These are phyloP conservation scores for Metschnikowia continentalis DNA, from an alignment of 805 yeast genomes.

Conservation along the genomic window DNA sequence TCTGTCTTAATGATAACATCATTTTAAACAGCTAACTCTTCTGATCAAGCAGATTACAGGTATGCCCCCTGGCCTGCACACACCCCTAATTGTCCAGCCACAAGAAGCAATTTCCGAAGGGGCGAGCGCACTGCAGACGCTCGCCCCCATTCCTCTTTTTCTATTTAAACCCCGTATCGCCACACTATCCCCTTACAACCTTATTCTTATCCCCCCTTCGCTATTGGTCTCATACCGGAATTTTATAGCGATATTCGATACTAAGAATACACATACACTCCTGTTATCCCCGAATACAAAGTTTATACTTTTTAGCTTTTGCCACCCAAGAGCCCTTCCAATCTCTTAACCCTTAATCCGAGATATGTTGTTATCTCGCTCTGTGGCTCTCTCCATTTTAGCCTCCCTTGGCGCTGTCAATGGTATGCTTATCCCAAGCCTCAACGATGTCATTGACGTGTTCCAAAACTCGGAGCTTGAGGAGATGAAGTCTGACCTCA, in stretches of 20 bases:
- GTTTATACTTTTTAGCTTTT: neutral
- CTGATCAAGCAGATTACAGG: no score
- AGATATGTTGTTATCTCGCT: conserved; percentile 36
- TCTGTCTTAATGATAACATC: no score
- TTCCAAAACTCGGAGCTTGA: conserved; percentile 21
- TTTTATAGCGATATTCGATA: neutral
- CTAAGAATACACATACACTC: neutral
- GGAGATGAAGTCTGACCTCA: conserved; percentile 13
- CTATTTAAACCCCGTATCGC: conserved; percentile 18
- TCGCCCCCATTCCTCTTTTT: conserved; percentile 7
- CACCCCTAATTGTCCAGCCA: neutral
- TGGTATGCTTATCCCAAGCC: conserved; percentile 59
- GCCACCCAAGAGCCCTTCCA: neutral
- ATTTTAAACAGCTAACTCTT: no score
- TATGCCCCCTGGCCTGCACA: neutral
- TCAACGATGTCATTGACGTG: conserved; percentile 37
- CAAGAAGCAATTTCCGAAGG: conserved; percentile 3
- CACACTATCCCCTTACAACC: conserved; percentile 5
- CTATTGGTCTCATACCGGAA: neutral
- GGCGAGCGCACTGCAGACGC: conserved; percentile 7
- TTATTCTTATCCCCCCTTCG: neutral
- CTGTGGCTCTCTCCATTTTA: conserved; percentile 42
- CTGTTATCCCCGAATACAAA: neutral
- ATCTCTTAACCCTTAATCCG: neutral
- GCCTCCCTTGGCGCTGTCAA: conserved; percentile 36